Evolutionary conservation across 1,284 basidiomycete genomes (phyloP).

Genomic region (Cutaneotrichosporon sp.): DNA sequence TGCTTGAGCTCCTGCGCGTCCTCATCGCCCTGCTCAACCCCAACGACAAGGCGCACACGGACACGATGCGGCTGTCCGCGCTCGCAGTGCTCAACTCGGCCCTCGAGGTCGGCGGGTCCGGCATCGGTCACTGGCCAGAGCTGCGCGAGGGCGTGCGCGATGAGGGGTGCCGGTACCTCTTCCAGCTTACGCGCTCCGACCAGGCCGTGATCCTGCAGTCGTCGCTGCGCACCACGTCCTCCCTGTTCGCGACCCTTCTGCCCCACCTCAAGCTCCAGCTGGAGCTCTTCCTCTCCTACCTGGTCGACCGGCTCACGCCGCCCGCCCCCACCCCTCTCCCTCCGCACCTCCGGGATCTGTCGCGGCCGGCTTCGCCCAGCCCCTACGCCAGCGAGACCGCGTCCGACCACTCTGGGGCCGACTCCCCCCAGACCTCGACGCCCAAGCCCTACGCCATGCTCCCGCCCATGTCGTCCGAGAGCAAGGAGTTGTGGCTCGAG

Average conservation of each 20-base stretch:
- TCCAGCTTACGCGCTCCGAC: slow-evolving; percentile 88
- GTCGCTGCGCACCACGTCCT: slow-evolving; percentile 80
- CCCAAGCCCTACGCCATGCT: slow-evolving; percentile 51
- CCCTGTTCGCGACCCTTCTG: slow-evolving; percentile 85
- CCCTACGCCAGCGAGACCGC: slow-evolving; percentile 22
- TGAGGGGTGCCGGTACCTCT: slow-evolving; percentile 92
- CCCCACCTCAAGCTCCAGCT: slow-evolving; percentile 91
- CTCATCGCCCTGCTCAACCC: slow-evolving; percentile 95
- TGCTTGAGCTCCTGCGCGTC: slow-evolving; percentile 89
- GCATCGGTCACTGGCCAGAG: slow-evolving; percentile 64
- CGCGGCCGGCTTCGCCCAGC: slow-evolving; percentile 62
- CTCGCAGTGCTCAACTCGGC: slow-evolving; percentile 86
- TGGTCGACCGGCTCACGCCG: slow-evolving; percentile 82
- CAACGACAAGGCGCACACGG: slow-evolving; percentile 90
- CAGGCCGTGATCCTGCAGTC: slow-evolving; percentile 75
- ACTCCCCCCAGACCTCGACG: slow-evolving; percentile 30
- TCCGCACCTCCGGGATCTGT: slow-evolving; percentile 34
- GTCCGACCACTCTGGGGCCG: slow-evolving; percentile 14
- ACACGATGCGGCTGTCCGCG: slow-evolving; percentile 89
- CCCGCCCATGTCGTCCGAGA: slow-evolving; percentile 75
- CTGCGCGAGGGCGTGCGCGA: slow-evolving; percentile 60
- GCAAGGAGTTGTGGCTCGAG: slow-evolving; percentile 86
- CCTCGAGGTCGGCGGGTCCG: slow-evolving; percentile 78
- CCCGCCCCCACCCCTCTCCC: slow-evolving; percentile 53
- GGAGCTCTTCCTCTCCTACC: slow-evolving; percentile 91